phyloP scores from a whole-genome alignment of 495 filamentous ascomycete species.

The Hypoxylon cercidicola region DNA sequence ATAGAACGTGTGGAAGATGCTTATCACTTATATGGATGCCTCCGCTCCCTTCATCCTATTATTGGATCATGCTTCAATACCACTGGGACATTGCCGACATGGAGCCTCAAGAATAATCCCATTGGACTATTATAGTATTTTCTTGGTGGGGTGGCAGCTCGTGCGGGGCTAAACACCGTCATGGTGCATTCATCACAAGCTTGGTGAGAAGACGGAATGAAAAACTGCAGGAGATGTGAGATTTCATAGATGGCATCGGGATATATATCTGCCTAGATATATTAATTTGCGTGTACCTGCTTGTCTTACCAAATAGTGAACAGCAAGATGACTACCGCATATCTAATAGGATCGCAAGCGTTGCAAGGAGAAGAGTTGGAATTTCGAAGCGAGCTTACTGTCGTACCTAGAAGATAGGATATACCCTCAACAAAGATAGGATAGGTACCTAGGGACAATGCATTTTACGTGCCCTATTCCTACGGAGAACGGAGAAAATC shows the following conservation, averaged over 20 bases:
- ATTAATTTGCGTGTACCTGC: neutral
- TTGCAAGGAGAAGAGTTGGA: too few species aligned
- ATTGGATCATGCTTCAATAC: neutral
- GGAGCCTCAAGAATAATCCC: constrained; percentile 6
- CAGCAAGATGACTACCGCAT: too few species aligned
- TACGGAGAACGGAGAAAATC: too few species aligned
- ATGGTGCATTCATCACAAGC: constrained; percentile 19
- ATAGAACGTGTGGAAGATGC: too few species aligned
- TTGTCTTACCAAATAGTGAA: too few species aligned
- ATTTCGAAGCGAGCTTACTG: too few species aligned
- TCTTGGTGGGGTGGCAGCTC: constrained; percentile 23
- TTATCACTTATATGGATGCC: neutral
- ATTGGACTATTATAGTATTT: constrained; percentile 35
- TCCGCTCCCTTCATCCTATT: constrained; percentile 1
- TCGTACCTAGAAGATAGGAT: too few species aligned
- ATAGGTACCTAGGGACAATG: too few species aligned
- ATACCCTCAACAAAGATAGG: too few species aligned
- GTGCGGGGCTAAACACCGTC: constrained; percentile 29
- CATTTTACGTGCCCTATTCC: too few species aligned
- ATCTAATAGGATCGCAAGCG: too few species aligned
- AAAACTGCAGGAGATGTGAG: constrained; percentile 8
- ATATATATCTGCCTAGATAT: neutral
- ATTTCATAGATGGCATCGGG: neutral
- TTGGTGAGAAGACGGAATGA: constrained; percentile 26
- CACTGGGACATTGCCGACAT: constrained; percentile 19